phyloP scores from a whole-genome alignment of 108 stramenopile species.

The Cyclotella atomus region DNA sequence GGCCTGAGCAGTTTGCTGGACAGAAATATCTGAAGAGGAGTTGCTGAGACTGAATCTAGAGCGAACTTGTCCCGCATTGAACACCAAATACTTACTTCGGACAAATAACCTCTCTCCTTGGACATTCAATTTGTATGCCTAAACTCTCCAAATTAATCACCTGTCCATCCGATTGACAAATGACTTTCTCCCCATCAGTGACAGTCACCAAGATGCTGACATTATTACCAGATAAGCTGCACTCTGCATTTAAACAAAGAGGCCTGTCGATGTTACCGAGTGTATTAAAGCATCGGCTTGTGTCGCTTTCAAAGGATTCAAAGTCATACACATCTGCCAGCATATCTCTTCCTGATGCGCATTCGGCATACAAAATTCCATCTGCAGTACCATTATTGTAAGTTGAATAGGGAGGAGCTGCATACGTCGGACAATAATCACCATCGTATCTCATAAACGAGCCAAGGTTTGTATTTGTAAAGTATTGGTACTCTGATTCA shows the following conservation, averaged over 20 bases:
- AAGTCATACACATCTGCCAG: slow-evolving; percentile 13
- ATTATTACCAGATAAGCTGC: background rate
- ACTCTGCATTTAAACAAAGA: slow-evolving; percentile 24
- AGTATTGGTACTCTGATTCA: slow-evolving; percentile 17
- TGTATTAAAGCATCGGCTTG: slow-evolving; percentile 30
- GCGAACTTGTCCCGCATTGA: no score
- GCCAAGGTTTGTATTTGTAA: slow-evolving; percentile 13
- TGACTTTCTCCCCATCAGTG: slow-evolving; percentile 17
- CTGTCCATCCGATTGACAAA: slow-evolving; percentile 28
- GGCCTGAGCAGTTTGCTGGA: slow-evolving; percentile 40
- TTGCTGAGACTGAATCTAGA: no score
- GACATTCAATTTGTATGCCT: slow-evolving; percentile 23
- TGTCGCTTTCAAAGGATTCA: slow-evolving; percentile 24
- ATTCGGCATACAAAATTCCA: slow-evolving; percentile 21
- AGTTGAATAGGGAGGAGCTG: slow-evolving; percentile 21
- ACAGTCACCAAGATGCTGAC: slow-evolving; percentile 17
- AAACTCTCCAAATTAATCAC: slow-evolving; percentile 9
- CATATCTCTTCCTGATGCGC: slow-evolving; percentile 1
- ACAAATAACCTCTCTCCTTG: slow-evolving; percentile 27
- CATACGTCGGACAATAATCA: slow-evolving; percentile 35
- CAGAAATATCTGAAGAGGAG: slow-evolving; percentile 32
- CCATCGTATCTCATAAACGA: slow-evolving; percentile 27
- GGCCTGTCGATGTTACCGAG: slow-evolving; percentile 20
- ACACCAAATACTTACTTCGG: slow-evolving; percentile 29
- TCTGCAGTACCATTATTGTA: slow-evolving; percentile 5